phyloP scores from a whole-genome alignment of 2,329 filamentous ascomycete genomes.

The Colletotrichum orchidophilum region DNA sequence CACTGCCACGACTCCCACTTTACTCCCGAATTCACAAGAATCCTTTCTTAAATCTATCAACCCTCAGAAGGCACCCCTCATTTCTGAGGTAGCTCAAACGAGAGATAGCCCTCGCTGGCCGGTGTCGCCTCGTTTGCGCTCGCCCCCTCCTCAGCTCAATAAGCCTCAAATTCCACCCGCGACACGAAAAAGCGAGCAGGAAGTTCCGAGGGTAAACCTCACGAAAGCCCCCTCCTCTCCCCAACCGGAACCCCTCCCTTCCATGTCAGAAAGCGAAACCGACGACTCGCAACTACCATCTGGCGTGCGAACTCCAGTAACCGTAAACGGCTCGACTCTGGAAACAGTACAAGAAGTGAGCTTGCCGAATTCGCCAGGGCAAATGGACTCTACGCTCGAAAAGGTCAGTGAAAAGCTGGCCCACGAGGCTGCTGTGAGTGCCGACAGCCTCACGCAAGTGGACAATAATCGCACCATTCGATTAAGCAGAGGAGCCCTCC shows the following conservation, averaged over 20 bases:
- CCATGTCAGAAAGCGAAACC: constrained; percentile 59
- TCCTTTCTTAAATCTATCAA: constrained; percentile 67
- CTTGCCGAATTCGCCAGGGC: constrained; percentile 74
- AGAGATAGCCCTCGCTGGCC: constrained; percentile 77
- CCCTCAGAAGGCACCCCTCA: constrained; percentile 68
- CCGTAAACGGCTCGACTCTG: constrained; percentile 70
- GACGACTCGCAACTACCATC: constrained; percentile 60
- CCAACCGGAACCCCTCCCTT: constrained; percentile 48
- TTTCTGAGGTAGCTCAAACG: constrained; percentile 51
- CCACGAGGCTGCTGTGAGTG: constrained; percentile 52
- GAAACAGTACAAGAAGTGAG: constrained; percentile 95
- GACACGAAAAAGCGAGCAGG: constrained; percentile 57
- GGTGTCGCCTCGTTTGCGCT: constrained; percentile 79
- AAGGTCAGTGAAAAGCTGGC: constrained; percentile 60
- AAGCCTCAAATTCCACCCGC: constrained; percentile 55
- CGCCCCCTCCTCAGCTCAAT: constrained; percentile 72
- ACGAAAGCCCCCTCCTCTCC: constrained; percentile 60
- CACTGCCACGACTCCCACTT: constrained; percentile 71
- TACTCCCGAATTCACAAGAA: constrained; percentile 71
- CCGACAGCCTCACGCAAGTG: constrained; percentile 50
- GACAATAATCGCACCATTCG: constrained; percentile 54
- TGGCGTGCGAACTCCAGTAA: constrained; percentile 67
- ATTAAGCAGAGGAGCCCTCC: constrained; percentile 54
- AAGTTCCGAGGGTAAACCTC: constrained; percentile 62
- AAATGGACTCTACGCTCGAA: constrained; percentile 57